Evolutionary conservation across 352 stramenopile species (phyloP), one percentile per base, ranked within the genome.

Genomic region (Blastocystis sp.): DNA sequence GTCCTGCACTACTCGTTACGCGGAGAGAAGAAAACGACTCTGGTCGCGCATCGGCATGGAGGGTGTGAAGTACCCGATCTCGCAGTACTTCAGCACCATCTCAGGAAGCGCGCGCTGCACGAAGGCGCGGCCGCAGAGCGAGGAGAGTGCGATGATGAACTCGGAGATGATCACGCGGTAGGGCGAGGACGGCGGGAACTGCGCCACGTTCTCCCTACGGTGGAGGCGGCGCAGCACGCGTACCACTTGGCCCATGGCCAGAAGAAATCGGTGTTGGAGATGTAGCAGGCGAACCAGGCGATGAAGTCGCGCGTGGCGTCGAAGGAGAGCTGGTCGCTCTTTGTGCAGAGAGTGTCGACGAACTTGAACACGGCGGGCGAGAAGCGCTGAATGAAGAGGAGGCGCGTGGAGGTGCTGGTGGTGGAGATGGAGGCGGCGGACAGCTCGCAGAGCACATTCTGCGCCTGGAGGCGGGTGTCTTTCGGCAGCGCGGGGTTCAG

Each of bases 211-310:
- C 41, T 84, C 74, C 74, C 74, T 84, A 34, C n/a, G n/a, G 11
- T 21, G 23, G 19, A 23, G 0, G 14, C 9, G 19, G 28, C n/a
- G 21, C 53, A 4, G 23, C 7, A 84, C 28, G 56, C 28, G 3
- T 48, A 84, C 74, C 74, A 84, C 69, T 84, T 84, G 21, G 19
- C 7, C 74, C 74, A 84, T 9, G 74, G 74, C 74, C 74, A 84
- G 74, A 84, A 84, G 48, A 69, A 84, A n/a, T 84, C 40, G 45
- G 60, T 84, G 48, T 84, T 84, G n/a, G 21, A 59, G 45, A 84
- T 67, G 60, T 84, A 64, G 5, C 38, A 38, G 19, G 74, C 52
- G 40, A 84, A 84, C 45, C 74, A 67, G 17, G 23, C 7, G 1
- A 84, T 23, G n/a, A 84, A 28, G 9, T n/a, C 17, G 23, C 34